Base-by-base conservation (phyloP, 1,139 yeast species). In the Blastobotrys indianensis region DNA sequence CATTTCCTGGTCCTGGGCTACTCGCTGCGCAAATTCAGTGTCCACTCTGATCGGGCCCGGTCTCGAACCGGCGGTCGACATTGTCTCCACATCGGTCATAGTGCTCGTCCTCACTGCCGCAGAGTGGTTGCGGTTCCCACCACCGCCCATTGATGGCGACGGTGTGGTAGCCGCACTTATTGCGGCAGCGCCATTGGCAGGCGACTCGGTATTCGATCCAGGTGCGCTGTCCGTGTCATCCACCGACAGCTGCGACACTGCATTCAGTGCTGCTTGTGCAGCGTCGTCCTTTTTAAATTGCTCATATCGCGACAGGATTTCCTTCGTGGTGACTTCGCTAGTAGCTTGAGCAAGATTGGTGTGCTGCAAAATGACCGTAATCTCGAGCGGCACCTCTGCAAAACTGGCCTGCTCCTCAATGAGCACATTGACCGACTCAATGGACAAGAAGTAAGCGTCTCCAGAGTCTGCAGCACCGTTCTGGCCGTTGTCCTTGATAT, bases 381-480 rank as follows among this genome's bases (percentile, higher is more conserved):
- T 56, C 10, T 63, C 63, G 68, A 60, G 47, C 74, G 98, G 97
- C 32, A 90, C 82, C 44, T 80, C 73, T 42, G 90, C 77, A 54
- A 92, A 76, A 48, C 85, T 86, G 56, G 85, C 92, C 62, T 86
- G 92, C 50, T 82, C 75, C 51, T 86, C 87, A 54, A 94, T 88
- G 64, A 94, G 71, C 54, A 81, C 80, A 63, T 87, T 85, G 32
- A 92, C 84, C 32, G 90, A 94, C 63, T 90, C 97, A 60, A 92
- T 90, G 1, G 95, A 95, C 55, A 87, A 70, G 60, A 90, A 86
- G 60, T 90, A 87, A 33, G 82, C 79, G 52, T 90, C 97, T 16
- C 95, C 82, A 13, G 62, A 57, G 43, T 74, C 76, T 41, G 70
- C 68, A 48, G 70, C 69, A 41, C 67, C 68, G 0, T 66, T 45